These are phyloP conservation scores for Vigna angularis DNA, from an alignment of 306 rosid species.

Conservation along the genomic window DNA sequence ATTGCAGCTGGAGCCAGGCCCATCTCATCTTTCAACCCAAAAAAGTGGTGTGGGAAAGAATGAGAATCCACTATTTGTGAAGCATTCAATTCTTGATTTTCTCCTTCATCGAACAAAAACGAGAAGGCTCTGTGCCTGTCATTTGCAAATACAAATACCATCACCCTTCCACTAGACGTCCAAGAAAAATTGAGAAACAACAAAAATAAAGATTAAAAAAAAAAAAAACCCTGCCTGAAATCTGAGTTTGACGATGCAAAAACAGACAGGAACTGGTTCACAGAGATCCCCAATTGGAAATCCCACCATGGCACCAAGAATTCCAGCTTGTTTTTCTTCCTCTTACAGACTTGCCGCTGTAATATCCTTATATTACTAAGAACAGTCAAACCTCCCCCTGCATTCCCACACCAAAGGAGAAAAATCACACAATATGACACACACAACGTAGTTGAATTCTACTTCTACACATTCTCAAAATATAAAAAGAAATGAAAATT, in stretches of 20 bases:
- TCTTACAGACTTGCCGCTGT: conserved; percentile 82
- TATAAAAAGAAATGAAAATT: conserved; percentile 20
- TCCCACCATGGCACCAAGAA: conserved; percentile 99
- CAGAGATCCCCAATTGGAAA: conserved; percentile 89
- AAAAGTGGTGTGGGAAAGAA: conserved; percentile 88
- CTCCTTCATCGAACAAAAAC: conserved; percentile 83
- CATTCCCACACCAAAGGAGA: conserved; percentile 34
- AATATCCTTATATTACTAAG: conserved; percentile 89
- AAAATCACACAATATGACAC: conserved; percentile 3
- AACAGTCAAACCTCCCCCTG: conserved; percentile 97
- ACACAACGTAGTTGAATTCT: background rate
- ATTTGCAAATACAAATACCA: conserved; percentile 38
- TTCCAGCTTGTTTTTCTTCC: conserved; percentile 83
- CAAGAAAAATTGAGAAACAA: background rate
- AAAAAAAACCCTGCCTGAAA: conserved; percentile 62
- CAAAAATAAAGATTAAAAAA: background rate
- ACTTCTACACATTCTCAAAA: background rate
- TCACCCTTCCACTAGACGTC: background rate
- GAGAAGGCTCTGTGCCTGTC: conserved; percentile 92
- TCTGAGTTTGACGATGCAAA: conserved; percentile 91
- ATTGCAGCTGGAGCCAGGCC: conserved; percentile 98
- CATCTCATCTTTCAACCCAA: conserved; percentile 66
- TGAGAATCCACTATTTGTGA: conserved; percentile 87
- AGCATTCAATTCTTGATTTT: conserved; percentile 84
- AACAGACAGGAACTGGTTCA: conserved; percentile 85